Evolutionary conservation across 108 stramenopile species (phyloP), one percentile per base, ranked within the genome.

Genomic region (Mayamaea pseudoterrestris): DNA sequence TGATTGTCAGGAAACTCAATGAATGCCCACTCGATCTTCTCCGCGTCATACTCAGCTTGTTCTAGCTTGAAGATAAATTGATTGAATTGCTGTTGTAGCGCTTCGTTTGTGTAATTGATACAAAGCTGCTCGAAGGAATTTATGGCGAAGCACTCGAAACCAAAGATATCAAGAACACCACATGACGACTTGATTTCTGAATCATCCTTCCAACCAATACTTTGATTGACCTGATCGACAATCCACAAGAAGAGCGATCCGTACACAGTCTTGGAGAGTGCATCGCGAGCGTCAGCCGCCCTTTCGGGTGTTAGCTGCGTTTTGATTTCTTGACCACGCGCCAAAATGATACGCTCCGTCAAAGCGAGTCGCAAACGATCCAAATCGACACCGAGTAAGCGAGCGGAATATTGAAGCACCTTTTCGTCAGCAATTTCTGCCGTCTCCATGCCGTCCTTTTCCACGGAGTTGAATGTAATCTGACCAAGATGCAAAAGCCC

Each of bases 101-200:
- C 93, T 66, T 99, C 99, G 71, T 99, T 99, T 13, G 97, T 93
- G 60, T 79, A 99, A 87, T 99, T 99, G 76, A 99, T 99, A 77
- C 96, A 98, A 35, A 99, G 76, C 74, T 99, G 97, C 60, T 94
- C 96, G 40, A 94, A 97, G 21, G 89, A 92, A 74, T 99, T 99
- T 54, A 74, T 61, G 3, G 80, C 76, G 59, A 99, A 99, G 57
- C 93, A 93, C 70, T 99, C 99, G 53, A 99, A 99, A 24, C 99
- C 99, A 55, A 98, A 99, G 53, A 99, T 99, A 73, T 99, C 99
- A 40, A 99, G 68, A 12, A 99, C 96, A 46, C 97, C 97, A 25
- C 90, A 79, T 44, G 79, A 76, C 1, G 80, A 83, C 11, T 70
- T 65, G 25, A 87, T 65, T 27, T 83, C 84, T 4, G 30, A 40